These are phyloP conservation scores for Teratosphaeria gauchensis DNA, from an alignment of 2,329 filamentous ascomycete genomes.

Conservation along the genomic window DNA sequence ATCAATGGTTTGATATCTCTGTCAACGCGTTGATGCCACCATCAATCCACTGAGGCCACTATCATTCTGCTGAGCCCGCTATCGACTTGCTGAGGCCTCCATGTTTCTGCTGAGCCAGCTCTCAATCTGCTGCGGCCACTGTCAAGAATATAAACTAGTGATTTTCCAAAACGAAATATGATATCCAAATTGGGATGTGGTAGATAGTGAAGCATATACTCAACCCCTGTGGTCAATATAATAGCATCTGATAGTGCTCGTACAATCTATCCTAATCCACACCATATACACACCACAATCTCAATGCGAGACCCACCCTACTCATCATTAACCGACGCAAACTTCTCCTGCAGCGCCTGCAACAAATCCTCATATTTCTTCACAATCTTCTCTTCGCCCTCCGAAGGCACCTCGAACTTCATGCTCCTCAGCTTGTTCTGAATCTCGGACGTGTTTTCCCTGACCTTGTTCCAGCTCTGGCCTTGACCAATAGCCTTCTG, in stretches of 20 bases:
- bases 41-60: no score
- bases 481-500: slow-evolving; percentile 92
- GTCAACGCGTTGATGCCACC: no score
- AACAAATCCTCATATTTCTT: slow-evolving; percentile 95
- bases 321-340: slow-evolving; percentile 91
- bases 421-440: slow-evolving; percentile 78
- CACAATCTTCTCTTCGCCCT: slow-evolving; percentile 68
- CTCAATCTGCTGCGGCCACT: no score
- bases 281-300: background rate
- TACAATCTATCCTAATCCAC: background rate
- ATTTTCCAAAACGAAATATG: no score
- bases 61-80: background rate
- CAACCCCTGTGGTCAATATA: no score
- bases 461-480: slow-evolving; percentile 83
- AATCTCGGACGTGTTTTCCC: slow-evolving; percentile 79
- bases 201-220: no score
- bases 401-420: slow-evolving; percentile 90
- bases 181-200: no score
- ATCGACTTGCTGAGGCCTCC: no score
- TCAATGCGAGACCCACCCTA: slow-evolving; percentile 38
- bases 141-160: no score
- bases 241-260: background rate
- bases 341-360: slow-evolving; percentile 92
- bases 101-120: no score
- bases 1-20: no score